Evolutionary conservation across 495 filamentous ascomycete genomes (phyloP).

Genomic region (Podospora didyma): DNA sequence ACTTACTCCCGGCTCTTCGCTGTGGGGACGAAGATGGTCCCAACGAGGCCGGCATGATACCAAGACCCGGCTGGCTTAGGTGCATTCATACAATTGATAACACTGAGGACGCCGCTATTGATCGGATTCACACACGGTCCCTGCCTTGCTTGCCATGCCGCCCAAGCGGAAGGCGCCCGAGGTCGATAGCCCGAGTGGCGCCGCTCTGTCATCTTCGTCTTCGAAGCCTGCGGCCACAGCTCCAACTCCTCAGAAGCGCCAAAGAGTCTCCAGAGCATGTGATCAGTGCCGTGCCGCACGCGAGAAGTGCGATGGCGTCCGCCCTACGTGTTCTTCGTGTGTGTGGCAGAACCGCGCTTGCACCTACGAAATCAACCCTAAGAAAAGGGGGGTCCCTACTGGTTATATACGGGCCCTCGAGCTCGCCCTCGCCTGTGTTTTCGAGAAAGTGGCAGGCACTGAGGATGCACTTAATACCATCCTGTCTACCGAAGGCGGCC

Average conservation of each 20-base stretch:
- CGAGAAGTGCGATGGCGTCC: slow-evolving; percentile 63
- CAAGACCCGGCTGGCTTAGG: not conserved
- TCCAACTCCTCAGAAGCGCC: slow-evolving; percentile 36
- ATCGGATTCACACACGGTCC: too few relatives aligned
- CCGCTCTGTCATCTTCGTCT: not conserved
- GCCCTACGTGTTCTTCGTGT: slow-evolving; percentile 62
- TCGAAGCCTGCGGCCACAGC: not conserved
- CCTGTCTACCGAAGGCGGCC: slow-evolving; percentile 23
- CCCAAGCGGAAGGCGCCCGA: slow-evolving; percentile 19
- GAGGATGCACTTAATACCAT: slow-evolving; percentile 29
- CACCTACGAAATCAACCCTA: slow-evolving; percentile 64
- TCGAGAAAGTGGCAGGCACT: slow-evolving; percentile 26
- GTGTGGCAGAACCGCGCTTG: slow-evolving; percentile 55
- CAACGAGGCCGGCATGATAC: slow-evolving; percentile 1
- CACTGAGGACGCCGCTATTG: not conserved
- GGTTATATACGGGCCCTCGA: slow-evolving; percentile 64
- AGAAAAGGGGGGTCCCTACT: slow-evolving; percentile 65
- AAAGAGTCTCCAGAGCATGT: slow-evolving; percentile 65
- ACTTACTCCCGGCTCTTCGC: too few relatives aligned
- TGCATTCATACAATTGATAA: not conserved
- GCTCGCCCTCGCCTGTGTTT: slow-evolving; percentile 36
- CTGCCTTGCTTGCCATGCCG: slow-evolving; percentile 11
- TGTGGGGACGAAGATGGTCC: not conserved
- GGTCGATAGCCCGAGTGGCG: slow-evolving; percentile 3
- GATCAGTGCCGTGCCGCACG: slow-evolving; percentile 63